Evolutionary conservation across 2,329 filamentous ascomycete genomes (phyloP).

Genomic region (Calycina marina): DNA sequence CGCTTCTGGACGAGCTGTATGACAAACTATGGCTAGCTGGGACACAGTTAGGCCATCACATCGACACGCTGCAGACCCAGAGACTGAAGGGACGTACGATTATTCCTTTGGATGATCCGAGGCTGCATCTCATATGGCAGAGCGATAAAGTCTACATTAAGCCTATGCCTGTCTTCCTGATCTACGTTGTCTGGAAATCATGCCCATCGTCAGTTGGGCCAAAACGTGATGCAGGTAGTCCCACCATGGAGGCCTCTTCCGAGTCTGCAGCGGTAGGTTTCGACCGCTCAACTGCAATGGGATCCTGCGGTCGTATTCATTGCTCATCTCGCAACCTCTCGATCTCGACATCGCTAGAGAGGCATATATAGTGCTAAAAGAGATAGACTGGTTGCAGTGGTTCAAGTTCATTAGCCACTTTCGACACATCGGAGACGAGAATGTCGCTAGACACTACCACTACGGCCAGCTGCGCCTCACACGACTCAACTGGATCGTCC

Average conservation of each 20-base stretch:
- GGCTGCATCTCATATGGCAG: conserved; percentile 23
- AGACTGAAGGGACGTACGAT: conserved; percentile 18
- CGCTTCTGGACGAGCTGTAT: neutral
- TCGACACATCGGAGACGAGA: conserved; percentile 5
- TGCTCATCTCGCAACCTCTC: conserved; percentile 20
- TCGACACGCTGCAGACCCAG: conserved; percentile 18
- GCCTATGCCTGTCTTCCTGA: conserved; percentile 19
- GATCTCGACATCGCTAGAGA: conserved; percentile 22
- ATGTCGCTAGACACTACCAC: conserved; percentile 9
- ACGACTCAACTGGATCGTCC: conserved; percentile 6
- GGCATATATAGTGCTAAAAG: neutral
- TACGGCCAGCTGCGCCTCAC: conserved; percentile 11
- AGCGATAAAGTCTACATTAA: conserved; percentile 21
- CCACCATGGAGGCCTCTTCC: too few relatives aligned
- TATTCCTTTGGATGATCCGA: conserved; percentile 20
- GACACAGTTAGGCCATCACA: neutral
- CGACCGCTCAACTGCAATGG: conserved; percentile 12
- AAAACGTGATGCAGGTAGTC: neutral
- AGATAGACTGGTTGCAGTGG: conserved; percentile 3
- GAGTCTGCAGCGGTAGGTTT: neutral
- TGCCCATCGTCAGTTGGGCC: conserved; percentile 4
- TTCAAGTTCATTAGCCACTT: conserved; percentile 9
- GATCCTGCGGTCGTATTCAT: conserved; percentile 20
- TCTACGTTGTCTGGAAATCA: conserved; percentile 16
- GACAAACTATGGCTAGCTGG: neutral